Base-by-base conservation (phyloP, 495 filamentous ascomycete genomes). In the Copromyces sp. region DNA sequence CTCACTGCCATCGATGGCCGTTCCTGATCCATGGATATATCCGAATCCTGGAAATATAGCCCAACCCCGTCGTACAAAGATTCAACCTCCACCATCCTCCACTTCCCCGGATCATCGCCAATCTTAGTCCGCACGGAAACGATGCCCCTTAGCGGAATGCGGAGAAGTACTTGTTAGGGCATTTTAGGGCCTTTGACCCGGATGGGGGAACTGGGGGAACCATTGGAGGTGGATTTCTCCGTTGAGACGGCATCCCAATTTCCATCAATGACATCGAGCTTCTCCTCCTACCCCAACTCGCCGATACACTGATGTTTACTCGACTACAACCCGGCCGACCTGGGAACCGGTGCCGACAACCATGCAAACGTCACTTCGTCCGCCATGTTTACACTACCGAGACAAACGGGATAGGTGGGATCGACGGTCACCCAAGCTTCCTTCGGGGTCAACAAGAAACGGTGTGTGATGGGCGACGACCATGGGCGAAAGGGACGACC, bases 261-360 rank as follows among this genome's bases (percentile, higher is more conserved):
- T 74, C 73, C 73, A 74, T 74, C 73, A 74, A 74, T 74, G 32
- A n/a, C 40, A 68, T 53, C 1, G 1, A 0, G 39, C n/a, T 2
- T 14, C 12, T 53, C 2, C 20, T 32, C 24, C 12, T 61, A 32
- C 53, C 12, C 53, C 53, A 35, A 35, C 24, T 24, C 53, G 12
- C 12, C 24, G 12, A 24, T 61, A 2, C 53, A 61, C 5, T 61
- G 5, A 1, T 53, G 3, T 29, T 29, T 9, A 12, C 20, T 53
- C 20, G 9, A 29, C 45, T 29, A 53, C 20, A 11, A 53, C 45
- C 45, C 29, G 0, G 20, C 9, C 20, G 20, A 12, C 20, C 20
- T 29, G 20, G 45, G 4, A 24, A 24, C 45, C 9, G 45, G 20
- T 53, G 45, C 45, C 9, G 45, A 24, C 4, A 53, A 53, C 45